Evolutionary conservation across 2,329 filamentous ascomycete genomes (phyloP).

Genomic region (Elsinoe australis): DNA sequence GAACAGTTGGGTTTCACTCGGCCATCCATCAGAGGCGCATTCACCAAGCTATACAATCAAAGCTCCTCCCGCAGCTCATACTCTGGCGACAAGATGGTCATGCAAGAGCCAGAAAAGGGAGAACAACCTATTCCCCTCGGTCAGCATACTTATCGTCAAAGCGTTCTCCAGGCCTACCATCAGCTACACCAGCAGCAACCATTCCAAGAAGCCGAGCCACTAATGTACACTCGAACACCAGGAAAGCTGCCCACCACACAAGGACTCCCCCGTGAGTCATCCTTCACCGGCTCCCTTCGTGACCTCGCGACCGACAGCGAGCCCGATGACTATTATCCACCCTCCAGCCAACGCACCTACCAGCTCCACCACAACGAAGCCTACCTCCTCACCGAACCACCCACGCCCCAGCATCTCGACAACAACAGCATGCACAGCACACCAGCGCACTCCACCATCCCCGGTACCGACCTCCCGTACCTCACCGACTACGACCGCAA

Average conservation of each 20-base stretch:
- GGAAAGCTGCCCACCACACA: not conserved
- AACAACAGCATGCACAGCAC: not conserved
- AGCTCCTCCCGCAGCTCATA: no score
- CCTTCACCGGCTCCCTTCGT: conserved; percentile 2
- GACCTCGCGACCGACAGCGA: conserved; percentile 8
- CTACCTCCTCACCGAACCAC: not conserved
- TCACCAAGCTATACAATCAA: no score
- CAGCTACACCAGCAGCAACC: not conserved
- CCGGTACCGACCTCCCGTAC: not conserved
- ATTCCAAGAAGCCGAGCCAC: not conserved
- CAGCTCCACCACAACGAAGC: not conserved
- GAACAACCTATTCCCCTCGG: no score
- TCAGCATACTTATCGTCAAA: no score
- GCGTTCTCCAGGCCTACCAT: not conserved
- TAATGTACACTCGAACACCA: conserved; percentile 4
- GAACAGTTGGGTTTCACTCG: no score
- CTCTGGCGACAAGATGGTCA: no score
- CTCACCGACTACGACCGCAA: conserved; percentile 26
- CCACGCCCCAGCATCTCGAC: conserved; percentile 5
- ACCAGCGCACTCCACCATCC: not conserved
- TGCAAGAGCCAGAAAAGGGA: no score
- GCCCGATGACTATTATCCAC: not conserved
- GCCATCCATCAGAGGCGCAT: no score
- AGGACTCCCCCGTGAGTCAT: not conserved
- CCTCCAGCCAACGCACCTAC: not conserved